Percentiles rank a stretch among this genome's conserved stretches.
phyloP scores from a whole-genome alignment of 2,329 filamentous ascomycete species.

The Pestalotiopsis sp. region DNA sequence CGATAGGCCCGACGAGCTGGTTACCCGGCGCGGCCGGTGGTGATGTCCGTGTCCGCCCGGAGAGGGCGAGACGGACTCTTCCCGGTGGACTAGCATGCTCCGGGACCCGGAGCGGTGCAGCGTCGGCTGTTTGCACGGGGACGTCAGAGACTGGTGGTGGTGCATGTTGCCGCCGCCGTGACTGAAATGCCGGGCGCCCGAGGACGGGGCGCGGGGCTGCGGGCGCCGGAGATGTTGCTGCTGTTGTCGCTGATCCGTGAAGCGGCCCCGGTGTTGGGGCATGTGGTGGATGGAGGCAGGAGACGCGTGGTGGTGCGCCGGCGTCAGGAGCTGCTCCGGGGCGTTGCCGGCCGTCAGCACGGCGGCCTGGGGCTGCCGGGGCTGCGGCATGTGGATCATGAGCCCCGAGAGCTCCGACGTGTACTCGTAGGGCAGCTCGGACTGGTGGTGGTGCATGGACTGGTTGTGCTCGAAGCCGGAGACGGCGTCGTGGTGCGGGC shows the following conservation, averaged over 20 bases:
- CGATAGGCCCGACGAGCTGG: constrained; percentile 25
- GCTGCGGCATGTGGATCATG: constrained; percentile 59
- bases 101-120: constrained; percentile 34
- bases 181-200: constrained; percentile 50
- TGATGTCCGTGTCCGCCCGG: constrained; percentile 28
- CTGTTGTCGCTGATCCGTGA: constrained; percentile 41
- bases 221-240: constrained; percentile 44
- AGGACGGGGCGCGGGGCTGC: constrained; percentile 56
- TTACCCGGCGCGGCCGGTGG: constrained; percentile 20
- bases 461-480: constrained; percentile 44
- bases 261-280: constrained; percentile 16
- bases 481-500: constrained; percentile 17
- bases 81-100: constrained; percentile 23
- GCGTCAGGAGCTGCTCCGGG: constrained; percentile 18
- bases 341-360: constrained; percentile 36
- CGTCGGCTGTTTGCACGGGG: constrained; percentile 44
- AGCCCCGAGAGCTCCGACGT: constrained; percentile 41
- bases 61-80: constrained; percentile 40
- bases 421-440: constrained; percentile 44
- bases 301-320: not conserved
- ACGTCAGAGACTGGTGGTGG: constrained; percentile 25
- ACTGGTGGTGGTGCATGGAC: constrained; percentile 42
- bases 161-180: constrained; percentile 14
- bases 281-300: too few relatives aligned
- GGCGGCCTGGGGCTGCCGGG: constrained; percentile 39